Base-by-base conservation (phyloP, 148 eudicot species). In the Chenopodium album region DNA sequence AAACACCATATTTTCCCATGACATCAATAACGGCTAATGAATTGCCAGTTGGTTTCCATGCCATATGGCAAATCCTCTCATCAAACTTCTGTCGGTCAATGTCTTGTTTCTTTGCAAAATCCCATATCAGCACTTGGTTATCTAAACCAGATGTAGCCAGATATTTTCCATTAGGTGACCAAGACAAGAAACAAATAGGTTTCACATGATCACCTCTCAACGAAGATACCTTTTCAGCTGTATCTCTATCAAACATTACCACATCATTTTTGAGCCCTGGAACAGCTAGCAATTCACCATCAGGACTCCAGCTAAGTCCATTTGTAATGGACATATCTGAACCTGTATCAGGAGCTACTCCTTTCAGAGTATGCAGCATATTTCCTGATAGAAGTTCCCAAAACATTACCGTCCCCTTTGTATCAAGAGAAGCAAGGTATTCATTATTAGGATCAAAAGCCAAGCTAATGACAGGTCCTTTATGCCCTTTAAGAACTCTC, bases 101-200 rank as follows among this genome's bases (percentile, higher is more conserved):
- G 72, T 94, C 98, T 83, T 88, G 92, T 79, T 82, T 91, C 83
- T 89, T 86, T 71, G 82, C 90, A 82, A 94, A 89, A 87, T 97
- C 98, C 99, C 99, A 97, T 60, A 97, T 90, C 79, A 97, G 83
- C 28, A 97, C 88, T 85, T 97, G 99, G 71, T 85, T 92, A 86
- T 97, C 99, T 77, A 92, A 83, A 73, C 98, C 91, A 63, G 98
- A 91, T 54, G 99, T 94, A 70, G 96, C 97, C 89, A 97, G 82
- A 85, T 97, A 97, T 78, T 94, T 97, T 34, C 99, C 98, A 86
- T 97, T 97, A 37, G 98, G 98, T 48, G 99, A 97, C 99, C 99
- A 97, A 65, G 91, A 92, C 81, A 94, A 48, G 85, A 84, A 97
- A 87, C 97, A 94, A 76, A 97, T 80, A 41, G 95, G 90, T 85